Conservation (phyloP, 768 basidiomycete species). For the Tricholoma flavovirens region DNA sequence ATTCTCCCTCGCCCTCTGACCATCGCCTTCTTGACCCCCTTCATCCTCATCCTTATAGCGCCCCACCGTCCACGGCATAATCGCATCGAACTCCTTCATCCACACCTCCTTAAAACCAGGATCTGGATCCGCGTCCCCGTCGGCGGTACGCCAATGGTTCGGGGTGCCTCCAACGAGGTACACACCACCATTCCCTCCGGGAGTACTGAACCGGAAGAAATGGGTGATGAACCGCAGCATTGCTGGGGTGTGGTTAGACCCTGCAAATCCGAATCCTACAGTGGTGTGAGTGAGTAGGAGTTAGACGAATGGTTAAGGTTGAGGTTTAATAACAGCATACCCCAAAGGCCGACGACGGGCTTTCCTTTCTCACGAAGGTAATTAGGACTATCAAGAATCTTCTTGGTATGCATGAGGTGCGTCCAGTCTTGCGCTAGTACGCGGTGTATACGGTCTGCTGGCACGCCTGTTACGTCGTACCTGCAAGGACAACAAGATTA, state of each 20-base stretch:
- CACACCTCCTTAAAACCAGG: slow-evolving; percentile 63
- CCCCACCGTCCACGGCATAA: slow-evolving; percentile 82
- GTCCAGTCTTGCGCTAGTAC: slow-evolving; percentile 69
- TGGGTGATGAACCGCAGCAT: slow-evolving; percentile 48
- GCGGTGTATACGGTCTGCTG: slow-evolving; percentile 59
- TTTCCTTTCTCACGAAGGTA: slow-evolving; percentile 67
- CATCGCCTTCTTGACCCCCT: slow-evolving; percentile 66
- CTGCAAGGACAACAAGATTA: slow-evolving; percentile 26
- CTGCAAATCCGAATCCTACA: slow-evolving; percentile 66
- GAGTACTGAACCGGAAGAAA: slow-evolving; percentile 56
- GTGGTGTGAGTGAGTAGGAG: neutral
- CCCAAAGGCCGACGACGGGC: slow-evolving; percentile 74
- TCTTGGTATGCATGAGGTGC: slow-evolving; percentile 58
- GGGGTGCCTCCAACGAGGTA: slow-evolving; percentile 71
- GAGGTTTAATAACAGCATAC: slow-evolving; percentile 22
- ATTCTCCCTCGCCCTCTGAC: slow-evolving; percentile 62
- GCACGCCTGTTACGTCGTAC: slow-evolving; percentile 82
- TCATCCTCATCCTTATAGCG: slow-evolving; percentile 55
- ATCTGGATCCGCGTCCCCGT: slow-evolving; percentile 64
- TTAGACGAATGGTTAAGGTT: neutral
- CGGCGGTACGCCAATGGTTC: slow-evolving; percentile 69
- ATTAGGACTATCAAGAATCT: slow-evolving; percentile 62
- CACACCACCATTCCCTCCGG: slow-evolving; percentile 46
- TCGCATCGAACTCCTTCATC: slow-evolving; percentile 73
- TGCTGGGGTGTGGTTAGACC: slow-evolving; percentile 54